These are phyloP conservation scores for Raffaelea ambrosiae DNA, from an alignment of 2,329 filamentous ascomycete species.

Conservation along the genomic window DNA sequence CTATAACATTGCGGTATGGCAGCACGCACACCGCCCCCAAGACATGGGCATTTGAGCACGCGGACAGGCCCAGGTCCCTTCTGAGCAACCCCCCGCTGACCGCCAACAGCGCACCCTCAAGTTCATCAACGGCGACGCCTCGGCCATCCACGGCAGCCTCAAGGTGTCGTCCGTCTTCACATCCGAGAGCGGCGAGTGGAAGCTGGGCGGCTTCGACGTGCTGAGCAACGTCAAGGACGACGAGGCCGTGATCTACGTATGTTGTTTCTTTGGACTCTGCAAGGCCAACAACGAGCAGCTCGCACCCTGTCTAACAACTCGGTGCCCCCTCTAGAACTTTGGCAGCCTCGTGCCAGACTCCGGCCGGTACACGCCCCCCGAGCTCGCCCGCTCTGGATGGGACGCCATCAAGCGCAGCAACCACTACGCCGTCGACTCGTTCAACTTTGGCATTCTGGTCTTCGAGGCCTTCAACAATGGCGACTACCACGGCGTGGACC, in stretches of 20 bases:
- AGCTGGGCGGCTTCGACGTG: conserved; percentile 86
- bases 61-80: too few relatives aligned
- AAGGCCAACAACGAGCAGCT: not conserved
- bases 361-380: conserved; percentile 75
- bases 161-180: conserved; percentile 83
- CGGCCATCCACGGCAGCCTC: conserved; percentile 82
- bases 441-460: conserved; percentile 74
- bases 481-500: conserved; percentile 64
- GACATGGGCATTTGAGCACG: not conserved
- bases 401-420: conserved; percentile 79
- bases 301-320: not conserved
- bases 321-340: conserved; percentile 52
- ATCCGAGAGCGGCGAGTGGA: conserved; percentile 97
- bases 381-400: conserved; percentile 83
- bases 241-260: conserved; percentile 80
- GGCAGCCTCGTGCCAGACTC: conserved; percentile 83
- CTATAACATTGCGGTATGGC: conserved; percentile 66
- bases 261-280: conserved; percentile 7
- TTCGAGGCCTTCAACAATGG: conserved; percentile 84
- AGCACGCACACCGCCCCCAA: not conserved
- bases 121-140: conserved; percentile 90
- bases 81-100: conserved; percentile 15
- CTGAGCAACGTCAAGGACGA: conserved; percentile 94
- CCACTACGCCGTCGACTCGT: conserved; percentile 75
- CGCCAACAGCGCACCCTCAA: conserved; percentile 68